phyloP scores from a whole-genome alignment of 805 yeast species.

The Candida xyloterini region DNA sequence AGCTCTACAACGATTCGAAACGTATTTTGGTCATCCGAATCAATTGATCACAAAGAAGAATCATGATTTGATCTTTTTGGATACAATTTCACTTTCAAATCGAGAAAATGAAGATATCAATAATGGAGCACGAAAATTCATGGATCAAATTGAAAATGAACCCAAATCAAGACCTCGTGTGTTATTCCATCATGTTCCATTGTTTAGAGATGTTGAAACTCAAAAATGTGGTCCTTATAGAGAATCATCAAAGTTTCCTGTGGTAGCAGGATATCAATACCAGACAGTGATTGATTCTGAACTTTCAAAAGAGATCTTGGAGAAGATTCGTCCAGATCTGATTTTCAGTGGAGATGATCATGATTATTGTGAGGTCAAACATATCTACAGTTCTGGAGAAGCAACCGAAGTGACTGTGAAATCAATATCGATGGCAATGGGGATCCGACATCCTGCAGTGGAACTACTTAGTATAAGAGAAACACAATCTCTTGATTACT shows the following conservation, averaged over 20 bases:
- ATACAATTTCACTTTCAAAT: constrained; percentile 79
- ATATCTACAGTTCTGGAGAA: constrained; percentile 11
- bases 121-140: constrained; percentile 48
- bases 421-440: constrained; percentile 91
- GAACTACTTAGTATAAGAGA: constrained; percentile 65
- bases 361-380: constrained; percentile 63
- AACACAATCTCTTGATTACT: constrained; percentile 27
- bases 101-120: constrained; percentile 43
- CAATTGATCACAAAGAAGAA: constrained; percentile 54
- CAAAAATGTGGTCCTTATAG: constrained; percentile 75
- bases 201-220: constrained; percentile 61
- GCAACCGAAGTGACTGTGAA: constrained; percentile 75
- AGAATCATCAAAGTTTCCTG: constrained; percentile 70
- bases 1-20: constrained; percentile 60
- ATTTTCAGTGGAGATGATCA: constrained; percentile 95
- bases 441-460: constrained; percentile 79
- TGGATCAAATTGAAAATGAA: constrained; percentile 37
- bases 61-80: constrained; percentile 74
- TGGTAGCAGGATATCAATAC: constrained; percentile 76
- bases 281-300: constrained; percentile 79
- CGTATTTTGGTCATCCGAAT: constrained; percentile 72
- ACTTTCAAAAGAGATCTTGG: constrained; percentile 56
- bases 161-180: constrained; percentile 52
- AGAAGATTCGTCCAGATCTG: constrained; percentile 58
- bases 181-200: constrained; percentile 82